phyloP scores from a whole-genome alignment of 257 asterid species.

The Solanum bulbocastanum region DNA sequence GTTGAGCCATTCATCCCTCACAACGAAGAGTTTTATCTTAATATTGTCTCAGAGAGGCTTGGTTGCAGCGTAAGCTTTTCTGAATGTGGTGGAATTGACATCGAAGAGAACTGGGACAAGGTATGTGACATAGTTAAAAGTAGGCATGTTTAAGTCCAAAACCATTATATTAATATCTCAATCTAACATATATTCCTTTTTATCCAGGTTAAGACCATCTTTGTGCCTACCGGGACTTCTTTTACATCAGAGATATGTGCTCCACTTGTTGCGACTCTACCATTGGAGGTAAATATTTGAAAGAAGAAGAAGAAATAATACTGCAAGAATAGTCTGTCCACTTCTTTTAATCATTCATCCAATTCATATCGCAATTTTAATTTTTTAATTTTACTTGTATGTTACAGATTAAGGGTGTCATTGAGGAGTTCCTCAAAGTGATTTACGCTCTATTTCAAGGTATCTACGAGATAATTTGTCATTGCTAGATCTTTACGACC shows the following conservation, averaged over 20 bases:
- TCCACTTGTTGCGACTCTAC: conserved; percentile 91
- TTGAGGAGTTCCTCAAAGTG: conserved; percentile 71
- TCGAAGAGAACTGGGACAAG: conserved; percentile 99
- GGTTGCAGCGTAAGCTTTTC: conserved; percentile 94
- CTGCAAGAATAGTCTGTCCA: not conserved
- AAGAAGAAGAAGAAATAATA: not conserved
- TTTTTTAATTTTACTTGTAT: not conserved
- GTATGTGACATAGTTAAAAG: conserved; percentile 12
- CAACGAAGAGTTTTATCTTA: conserved; percentile 72
- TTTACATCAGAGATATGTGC: conserved; percentile 75
- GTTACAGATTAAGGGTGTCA: conserved; percentile 60
- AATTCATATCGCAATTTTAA: not conserved
- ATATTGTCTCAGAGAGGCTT: conserved; percentile 85
- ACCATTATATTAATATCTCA: not conserved
- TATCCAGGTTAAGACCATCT: conserved; percentile 69
- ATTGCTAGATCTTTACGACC: not conserved
- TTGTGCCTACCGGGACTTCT: conserved; percentile 53
- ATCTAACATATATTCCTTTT: not conserved
- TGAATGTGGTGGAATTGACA: conserved; percentile 91
- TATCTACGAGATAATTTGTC: conserved; percentile 2
- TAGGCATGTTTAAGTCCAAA: not conserved
- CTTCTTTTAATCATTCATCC: not conserved
- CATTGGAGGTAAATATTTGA: conserved; percentile 60
- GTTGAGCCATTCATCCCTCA: conserved; percentile 93
- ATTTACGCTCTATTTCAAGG: conserved; percentile 55